A percentile compares a stretch with the other conserved stretches of the same genome.
These are phyloP conservation scores for Physcia stellaris DNA, from an alignment of 495 filamentous ascomycete genomes.

Conservation along the genomic window DNA sequence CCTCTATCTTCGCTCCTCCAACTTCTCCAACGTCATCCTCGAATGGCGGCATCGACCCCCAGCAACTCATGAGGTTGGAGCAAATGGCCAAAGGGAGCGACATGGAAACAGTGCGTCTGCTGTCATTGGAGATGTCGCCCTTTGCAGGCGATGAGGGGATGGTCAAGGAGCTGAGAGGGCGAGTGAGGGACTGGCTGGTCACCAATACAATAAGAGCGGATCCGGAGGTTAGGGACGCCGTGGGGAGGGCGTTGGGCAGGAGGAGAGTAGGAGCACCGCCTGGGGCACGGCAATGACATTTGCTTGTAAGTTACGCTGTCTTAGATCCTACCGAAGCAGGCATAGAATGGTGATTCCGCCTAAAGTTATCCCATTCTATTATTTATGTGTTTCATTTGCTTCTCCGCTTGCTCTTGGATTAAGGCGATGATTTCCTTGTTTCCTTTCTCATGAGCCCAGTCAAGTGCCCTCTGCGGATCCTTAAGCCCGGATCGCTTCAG, in stretches of 20 bases:
- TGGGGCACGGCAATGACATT: conserved; percentile 16
- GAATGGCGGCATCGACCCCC: conserved; percentile 22
- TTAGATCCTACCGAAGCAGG: no score
- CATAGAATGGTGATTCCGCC: no score
- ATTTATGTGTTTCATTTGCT: no score
- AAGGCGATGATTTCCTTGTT: no score
- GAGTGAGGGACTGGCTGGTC: conserved; percentile 65
- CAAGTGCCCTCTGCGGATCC: no score
- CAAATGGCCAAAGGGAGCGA: conserved; percentile 41
- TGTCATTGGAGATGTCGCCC: conserved; percentile 71
- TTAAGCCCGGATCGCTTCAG: background rate
- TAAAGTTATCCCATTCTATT: no score
- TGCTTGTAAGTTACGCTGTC: no score
- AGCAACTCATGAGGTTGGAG: conserved; percentile 29
- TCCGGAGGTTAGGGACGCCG: conserved; percentile 61
- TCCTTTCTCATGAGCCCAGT: no score
- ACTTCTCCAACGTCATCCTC: conserved; percentile 6
- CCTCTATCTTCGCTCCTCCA: conserved; percentile 38
- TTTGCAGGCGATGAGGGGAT: conserved; percentile 57
- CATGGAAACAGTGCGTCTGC: conserved; percentile 49
- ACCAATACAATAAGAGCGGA: conserved; percentile 58
- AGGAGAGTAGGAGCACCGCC: conserved; percentile 37
- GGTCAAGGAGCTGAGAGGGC: conserved; percentile 42
- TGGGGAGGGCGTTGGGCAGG: conserved; percentile 47
- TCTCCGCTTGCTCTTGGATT: no score